Conservation (phyloP, 2,329 filamentous ascomycete genomes). For the Leptographium lundbergii region DNA sequence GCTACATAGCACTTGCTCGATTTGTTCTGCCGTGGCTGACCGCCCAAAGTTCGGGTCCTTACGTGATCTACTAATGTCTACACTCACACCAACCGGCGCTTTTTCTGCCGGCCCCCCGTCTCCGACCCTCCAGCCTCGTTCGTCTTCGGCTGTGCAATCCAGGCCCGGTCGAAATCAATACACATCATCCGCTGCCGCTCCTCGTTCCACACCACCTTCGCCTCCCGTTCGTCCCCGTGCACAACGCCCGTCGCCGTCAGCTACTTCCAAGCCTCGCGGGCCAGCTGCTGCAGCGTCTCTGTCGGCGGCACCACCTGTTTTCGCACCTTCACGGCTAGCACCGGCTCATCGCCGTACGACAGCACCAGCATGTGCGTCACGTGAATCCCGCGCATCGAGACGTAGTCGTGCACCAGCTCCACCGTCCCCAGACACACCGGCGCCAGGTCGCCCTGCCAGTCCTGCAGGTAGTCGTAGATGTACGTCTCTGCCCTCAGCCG, state of each 20-base stretch:
- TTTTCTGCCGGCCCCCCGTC: too few relatives aligned
- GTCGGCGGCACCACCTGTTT: too few relatives aligned
- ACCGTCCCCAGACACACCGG: neutral
- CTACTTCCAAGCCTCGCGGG: neutral
- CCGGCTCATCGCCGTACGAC: neutral
- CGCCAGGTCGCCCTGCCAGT: neutral
- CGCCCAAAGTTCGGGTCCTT: too few relatives aligned
- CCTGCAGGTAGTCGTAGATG: neutral
- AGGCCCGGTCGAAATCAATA: slow-evolving; percentile 2
- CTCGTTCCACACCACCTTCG: slow-evolving; percentile 3
- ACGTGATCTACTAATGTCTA: too few relatives aligned
- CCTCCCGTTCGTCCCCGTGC: neutral
- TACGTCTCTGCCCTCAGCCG: neutral
- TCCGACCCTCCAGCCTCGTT: too few relatives aligned
- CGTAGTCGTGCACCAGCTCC: neutral
- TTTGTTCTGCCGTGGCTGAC: too few relatives aligned
- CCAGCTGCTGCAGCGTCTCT: too few relatives aligned
- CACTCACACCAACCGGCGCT: too few relatives aligned
- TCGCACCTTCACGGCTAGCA: neutral
- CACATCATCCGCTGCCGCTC: slow-evolving; percentile 2
- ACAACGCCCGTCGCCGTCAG: neutral
- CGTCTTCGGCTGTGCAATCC: too few relatives aligned
- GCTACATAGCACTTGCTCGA: too few relatives aligned
- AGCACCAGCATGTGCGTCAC: neutral
- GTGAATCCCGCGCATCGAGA: neutral